Percentiles rank a stretch among this genome's conserved stretches.
Evolutionary conservation across 2,329 filamentous ascomycete species (phyloP).

Genomic region (Diplodia sapinea): DNA sequence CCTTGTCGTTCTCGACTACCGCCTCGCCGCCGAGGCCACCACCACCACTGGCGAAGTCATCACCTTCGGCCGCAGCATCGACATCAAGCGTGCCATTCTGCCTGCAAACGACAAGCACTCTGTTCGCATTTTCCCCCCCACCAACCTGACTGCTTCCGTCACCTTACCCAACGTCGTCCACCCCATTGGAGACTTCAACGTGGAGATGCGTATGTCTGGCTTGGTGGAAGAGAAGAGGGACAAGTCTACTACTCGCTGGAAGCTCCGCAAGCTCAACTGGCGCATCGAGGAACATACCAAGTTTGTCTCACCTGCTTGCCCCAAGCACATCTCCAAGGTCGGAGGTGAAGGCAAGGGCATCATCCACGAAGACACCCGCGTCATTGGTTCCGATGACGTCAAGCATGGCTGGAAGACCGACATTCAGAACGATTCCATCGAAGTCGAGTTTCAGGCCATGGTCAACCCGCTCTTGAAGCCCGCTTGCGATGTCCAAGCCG

Average conservation of each 20-base stretch:
- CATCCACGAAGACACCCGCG: constrained; percentile 74
- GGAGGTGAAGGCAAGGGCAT: constrained; percentile 72
- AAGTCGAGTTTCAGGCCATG: constrained; percentile 75
- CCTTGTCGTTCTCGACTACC: constrained; percentile 77
- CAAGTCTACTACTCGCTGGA: constrained; percentile 80
- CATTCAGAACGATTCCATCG: constrained; percentile 69
- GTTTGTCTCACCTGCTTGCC: constrained; percentile 78
- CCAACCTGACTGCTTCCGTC: constrained; percentile 86
- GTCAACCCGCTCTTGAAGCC: constrained; percentile 68
- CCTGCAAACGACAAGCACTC: constrained; percentile 84
- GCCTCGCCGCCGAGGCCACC: constrained; percentile 61
- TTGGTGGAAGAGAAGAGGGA: constrained; percentile 72
- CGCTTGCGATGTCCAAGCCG: constrained; percentile 77
- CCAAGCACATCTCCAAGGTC: constrained; percentile 72
- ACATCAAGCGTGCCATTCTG: constrained; percentile 79
- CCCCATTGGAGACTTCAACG: constrained; percentile 80
- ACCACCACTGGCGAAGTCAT: constrained; percentile 66
- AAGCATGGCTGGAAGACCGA: constrained; percentile 90
- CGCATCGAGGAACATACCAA: constrained; percentile 86
- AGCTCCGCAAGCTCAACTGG: constrained; percentile 90
- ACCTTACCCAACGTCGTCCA: constrained; percentile 83
- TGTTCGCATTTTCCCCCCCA: constrained; percentile 93
- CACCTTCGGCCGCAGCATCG: constrained; percentile 70
- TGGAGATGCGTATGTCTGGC: constrained; percentile 84
- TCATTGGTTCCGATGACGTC: constrained; percentile 80